Evolutionary conservation across 768 basidiomycete species (phyloP), one percentile per base, ranked within the genome.

Genomic region (Tricholoma saponaceum): DNA sequence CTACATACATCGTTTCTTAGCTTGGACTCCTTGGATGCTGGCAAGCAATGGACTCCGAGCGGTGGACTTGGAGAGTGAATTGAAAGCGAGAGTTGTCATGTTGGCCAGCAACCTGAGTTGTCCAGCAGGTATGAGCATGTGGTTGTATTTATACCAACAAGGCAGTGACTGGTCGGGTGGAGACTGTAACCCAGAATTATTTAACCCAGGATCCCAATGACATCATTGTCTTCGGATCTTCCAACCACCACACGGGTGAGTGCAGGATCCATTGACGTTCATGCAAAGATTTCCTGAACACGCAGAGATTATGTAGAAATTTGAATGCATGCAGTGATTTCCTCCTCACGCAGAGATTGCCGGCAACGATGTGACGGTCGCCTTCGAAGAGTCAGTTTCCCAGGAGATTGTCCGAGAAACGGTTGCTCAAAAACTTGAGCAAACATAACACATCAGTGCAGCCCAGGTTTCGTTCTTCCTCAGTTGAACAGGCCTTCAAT

Each of bases 41-140:
- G 67, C 61, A 50, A 69, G 62, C 18, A 68, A 64, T 49, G 67
- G 64, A 43, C 59, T 64, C 54, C 66, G 57, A 32, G 65, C 56
- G 58, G 66, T 66, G 50, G 68, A 68, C 22, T 54, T 56, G 12
- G 64, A 64, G 10, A 62, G 49, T 8, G 60, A 62, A 22, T 56
- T 62, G 47, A 58, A 51, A 47, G 58, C 49, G 52, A 62, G 55
- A 26, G 55, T 56, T 53, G 61, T 61, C 63, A 62, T 62, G 68
- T 70, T 66, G 68, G 57, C 68, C 65, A 66, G 68, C 68, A 69
- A 67, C 67, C 53, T 59, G 58, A 59, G n/a, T n/a, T 1, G 39
- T 26, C 5, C 4, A 49, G 47, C 3, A 8, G 1, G 26, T 3
- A 30, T 47, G 25, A 10, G 23, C 22, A 25, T 25, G 13, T 6